Base-by-base conservation (phyloP, 192 early-diverging fungal genomes). In the Dissophora ornata region DNA sequence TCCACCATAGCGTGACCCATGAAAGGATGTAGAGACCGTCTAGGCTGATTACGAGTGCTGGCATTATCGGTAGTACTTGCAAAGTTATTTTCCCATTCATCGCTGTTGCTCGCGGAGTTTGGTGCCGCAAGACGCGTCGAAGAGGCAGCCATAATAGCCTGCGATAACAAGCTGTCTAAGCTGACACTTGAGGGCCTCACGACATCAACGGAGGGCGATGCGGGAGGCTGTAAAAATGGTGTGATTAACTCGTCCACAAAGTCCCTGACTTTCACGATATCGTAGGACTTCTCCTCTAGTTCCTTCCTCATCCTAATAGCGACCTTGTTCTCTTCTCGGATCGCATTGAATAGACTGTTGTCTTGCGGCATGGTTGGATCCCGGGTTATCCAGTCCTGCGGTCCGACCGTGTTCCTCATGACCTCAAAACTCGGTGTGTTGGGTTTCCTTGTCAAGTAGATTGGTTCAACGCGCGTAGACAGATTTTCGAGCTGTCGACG, bases 271-370 rank as follows among this genome's bases (percentile, higher is more conserved):
- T 67, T 49, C 26, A 62, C 49, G 7, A 77, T 49, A 45, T 77
- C 64, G 1, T 33, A 26, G 13, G 32, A 33, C 22, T 67, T 77
- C 21, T 56, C 64, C 12, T 61, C 64, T 36, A 77, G 47, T 13
- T 77, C 73, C 46, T 62, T 67, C 11, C 62, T 51, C 73, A 77
- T 77, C 47, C 73, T 66, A 13, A 77, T 77, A 16, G 73, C 62
- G 0, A 77, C 73, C 40, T 77, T 67, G 65, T 77, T 77, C 46
- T 77, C 73, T 1, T 67, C 65, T 8, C 59, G 30, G 51, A 77
- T 77, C 29, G 51, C 57, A 18, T 66, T 44, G 42, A 77, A 77
- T 4, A 77, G 13, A 4, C 19, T 56, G 45, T 66, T 62, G n/a
- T 67, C 59, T 7, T 61, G 29, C 11, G 73, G 64, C 12, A 50